Evolutionary conservation across 495 filamentous ascomycete genomes (phyloP), one percentile per base, ranked within the genome.

Genomic region (Neurospora sp.): DNA sequence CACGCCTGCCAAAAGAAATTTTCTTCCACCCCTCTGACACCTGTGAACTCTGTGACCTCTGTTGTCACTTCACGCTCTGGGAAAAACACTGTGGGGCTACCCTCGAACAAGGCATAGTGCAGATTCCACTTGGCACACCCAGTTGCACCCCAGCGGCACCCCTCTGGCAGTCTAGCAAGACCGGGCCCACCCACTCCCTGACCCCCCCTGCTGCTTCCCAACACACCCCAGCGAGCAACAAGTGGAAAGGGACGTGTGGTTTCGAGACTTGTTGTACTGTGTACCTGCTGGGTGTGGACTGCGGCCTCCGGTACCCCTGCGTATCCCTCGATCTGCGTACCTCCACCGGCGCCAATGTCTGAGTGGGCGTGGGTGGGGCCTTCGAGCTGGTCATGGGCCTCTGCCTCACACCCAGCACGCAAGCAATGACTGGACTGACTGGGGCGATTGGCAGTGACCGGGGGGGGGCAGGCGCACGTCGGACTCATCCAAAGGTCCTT

Each of bases 341-440:
- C 72, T 62, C 71, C 31, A 73, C 69, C 72, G 76, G 75, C 75
- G 73, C 73, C 73, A 73, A 72, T 81, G 79, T 79, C 79, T 80
- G 73, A 77, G 79, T 75, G 70, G 69, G 75, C 72, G 72, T 76
- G 79, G 78, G 78, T 76, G 54, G 54, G 54, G 23, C 79, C 77
- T 77, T 79, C 75, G 78, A 62, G 54, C 54, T 81, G 80, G 80
- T 81, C 80, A 81, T 81, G 78, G 78, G 79, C 75, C 71, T 75
- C 76, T 78, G 73, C 75, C 74, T 79, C 74, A 18, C 44, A 73
- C 74, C 62, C 59, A 71, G 70, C 78, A 48, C 74, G 76, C 76
- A 75, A 76, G 76, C 76, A 75, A 76, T 54, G 54, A 54, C 71
- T 72, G 27, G 54, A 62, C 54, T 62, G 54, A 62, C 54, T 62